Base-by-base conservation (phyloP, 192 early-diverging fungal genomes). In the Tieghemiomyces parasiticus region DNA sequence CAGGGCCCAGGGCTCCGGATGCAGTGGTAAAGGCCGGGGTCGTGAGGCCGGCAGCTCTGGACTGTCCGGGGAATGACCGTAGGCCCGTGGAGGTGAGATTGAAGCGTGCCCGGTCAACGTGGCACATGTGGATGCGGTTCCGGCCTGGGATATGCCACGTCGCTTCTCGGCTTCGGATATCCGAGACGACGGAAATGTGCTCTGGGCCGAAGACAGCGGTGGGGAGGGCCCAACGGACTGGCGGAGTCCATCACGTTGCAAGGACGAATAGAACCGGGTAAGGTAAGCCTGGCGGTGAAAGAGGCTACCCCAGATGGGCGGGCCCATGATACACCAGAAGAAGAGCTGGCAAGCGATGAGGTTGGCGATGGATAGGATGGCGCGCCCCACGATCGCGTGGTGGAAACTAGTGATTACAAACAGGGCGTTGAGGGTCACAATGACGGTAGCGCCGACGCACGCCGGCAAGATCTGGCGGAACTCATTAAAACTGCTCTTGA, bases 401-500 rank as follows among this genome's bases (percentile, higher is more conserved):
- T 68, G 68, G 14, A 74, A 38, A 1, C 60, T 52, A 8, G 65
- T 65, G 2, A 75, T 26, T 12, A 67, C 50, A 45, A 65, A 75
- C 9, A 19, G 10, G 10, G 67, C 54, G 34, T 53, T 42, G 47
- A 63, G 13, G 54, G 65, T 69, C 45, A 65, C 61, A 61, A 75
- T 64, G 8, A 52, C 35, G 0, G 73, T 75, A 25, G 67, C 62
- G 28, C 65, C 65, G 3, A 60, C 58, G 56, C 73, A 69, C 0
- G 65, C 61, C 0, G 63, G 20, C 24, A 55, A 46, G 26, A 65
- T 65, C 45, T 71, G 67, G 33, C 69, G 69, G 26, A 58, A 63
- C 59, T 74, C 73, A 46, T 74, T 74, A 47, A 74, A 74, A 24
- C 69, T 68, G 63, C 67, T 69, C 52, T 68, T 68, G 51, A 74